These are phyloP conservation scores for Tritrichomonas musculus DNA, from an alignment of 208 protist species.

Conservation along the genomic window DNA sequence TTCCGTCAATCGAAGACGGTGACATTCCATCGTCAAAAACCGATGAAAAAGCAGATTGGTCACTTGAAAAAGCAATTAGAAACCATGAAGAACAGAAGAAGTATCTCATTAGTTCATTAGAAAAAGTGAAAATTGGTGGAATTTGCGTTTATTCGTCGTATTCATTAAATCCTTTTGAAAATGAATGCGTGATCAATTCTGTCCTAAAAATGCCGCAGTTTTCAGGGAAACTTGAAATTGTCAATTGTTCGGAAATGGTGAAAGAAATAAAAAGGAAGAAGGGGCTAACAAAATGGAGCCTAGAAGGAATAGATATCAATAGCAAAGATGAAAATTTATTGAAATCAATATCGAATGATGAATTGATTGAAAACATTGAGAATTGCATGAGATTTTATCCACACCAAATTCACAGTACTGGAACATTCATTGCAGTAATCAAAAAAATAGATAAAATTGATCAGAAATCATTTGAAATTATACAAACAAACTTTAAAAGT, in stretches of 20 bases:
- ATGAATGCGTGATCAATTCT: conserved; percentile 56
- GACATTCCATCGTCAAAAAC: conserved; percentile 55
- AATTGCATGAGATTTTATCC: neutral
- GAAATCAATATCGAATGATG: neutral
- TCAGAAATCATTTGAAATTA: too few relatives aligned
- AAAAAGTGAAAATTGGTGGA: conserved; percentile 42
- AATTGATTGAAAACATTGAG: neutral
- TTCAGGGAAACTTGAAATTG: neutral
- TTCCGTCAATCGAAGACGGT: conserved; percentile 54
- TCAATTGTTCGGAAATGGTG: neutral
- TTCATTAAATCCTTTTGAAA: conserved; percentile 57
- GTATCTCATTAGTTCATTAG: conserved; percentile 18
- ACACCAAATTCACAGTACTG: neutral
- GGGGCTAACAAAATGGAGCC: neutral
- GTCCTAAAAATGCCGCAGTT: conserved; percentile 38
- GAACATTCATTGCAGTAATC: neutral
- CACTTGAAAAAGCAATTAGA: neutral
- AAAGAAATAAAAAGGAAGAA: neutral
- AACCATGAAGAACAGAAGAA: conserved; percentile 46
- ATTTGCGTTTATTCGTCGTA: conserved; percentile 58
- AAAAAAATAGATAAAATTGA: neutral
- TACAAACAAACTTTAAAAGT: too few relatives aligned
- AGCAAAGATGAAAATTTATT: too few relatives aligned
- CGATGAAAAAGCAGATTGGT: conserved; percentile 47
- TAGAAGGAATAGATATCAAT: too few relatives aligned